Evolutionary conservation across 192 early-diverging fungal species (phyloP).

Genomic region (Mortierella antarctica): DNA sequence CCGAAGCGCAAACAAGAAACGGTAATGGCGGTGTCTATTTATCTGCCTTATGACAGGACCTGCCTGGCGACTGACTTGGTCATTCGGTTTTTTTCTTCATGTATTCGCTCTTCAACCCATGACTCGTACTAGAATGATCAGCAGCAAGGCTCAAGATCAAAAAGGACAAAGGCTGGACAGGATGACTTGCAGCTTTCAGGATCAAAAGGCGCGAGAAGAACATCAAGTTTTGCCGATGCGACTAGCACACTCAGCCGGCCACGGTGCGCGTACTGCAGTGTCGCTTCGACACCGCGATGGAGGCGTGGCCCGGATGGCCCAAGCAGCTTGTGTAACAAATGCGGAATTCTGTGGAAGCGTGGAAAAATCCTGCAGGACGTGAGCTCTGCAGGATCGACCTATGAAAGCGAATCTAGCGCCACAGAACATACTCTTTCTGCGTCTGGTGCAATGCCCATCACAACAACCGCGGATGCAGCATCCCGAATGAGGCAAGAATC

Average conservation of each 20-base stretch:
- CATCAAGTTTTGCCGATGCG: neutral
- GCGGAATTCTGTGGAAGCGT: conserved; percentile 81
- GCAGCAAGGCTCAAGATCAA: too few species aligned
- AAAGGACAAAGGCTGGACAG: too few species aligned
- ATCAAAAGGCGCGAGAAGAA: too few species aligned
- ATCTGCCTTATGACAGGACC: neutral
- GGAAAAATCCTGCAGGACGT: conserved; percentile 65
- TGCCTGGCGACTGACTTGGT: too few species aligned
- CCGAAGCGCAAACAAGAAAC: conserved; percentile 23
- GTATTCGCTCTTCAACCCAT: too few species aligned
- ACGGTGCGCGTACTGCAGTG: conserved; percentile 71
- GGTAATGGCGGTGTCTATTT: neutral
- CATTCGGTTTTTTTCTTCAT: too few species aligned
- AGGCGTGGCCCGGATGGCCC: conserved; percentile 77
- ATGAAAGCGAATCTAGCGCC: too few species aligned
- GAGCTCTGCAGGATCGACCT: too few species aligned
- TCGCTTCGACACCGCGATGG: conserved; percentile 79
- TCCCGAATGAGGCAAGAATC: conserved; percentile 7
- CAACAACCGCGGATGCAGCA: conserved; percentile 38
- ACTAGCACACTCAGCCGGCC: conserved; percentile 33
- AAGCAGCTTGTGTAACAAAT: conserved; percentile 80
- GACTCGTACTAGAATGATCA: too few species aligned
- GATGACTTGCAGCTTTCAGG: too few species aligned
- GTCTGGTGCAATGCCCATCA: neutral
- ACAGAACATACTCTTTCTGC: neutral